Percentiles rank a stretch among this genome's conserved stretches.
Conservation (phyloP, 1,139 yeast genomes). For the Protomyces gravidus region DNA sequence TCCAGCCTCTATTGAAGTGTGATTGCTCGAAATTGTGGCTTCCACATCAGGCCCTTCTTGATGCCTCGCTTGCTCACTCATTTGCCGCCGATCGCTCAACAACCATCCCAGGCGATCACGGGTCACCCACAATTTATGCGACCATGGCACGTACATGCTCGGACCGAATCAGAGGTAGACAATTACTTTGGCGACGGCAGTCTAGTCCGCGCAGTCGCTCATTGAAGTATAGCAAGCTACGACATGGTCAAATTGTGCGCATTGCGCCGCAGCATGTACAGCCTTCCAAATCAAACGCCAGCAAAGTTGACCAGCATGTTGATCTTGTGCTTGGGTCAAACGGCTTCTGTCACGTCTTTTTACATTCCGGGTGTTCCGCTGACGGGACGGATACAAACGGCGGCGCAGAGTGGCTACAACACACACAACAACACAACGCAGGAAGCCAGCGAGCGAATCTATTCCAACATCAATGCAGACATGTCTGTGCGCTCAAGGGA, state of each 20-base stretch:
- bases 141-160: conserved; percentile 89
- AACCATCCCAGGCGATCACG: conserved; percentile 98
- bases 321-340: conserved; percentile 88
- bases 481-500: conserved; percentile 60
- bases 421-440: conserved; percentile 83
- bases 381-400: conserved; percentile 27
- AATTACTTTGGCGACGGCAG: conserved; percentile 83
- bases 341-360: conserved; percentile 89
- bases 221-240: conserved; percentile 84
- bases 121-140: conserved; percentile 98
- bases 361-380: conserved; percentile 47
- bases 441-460: conserved; percentile 92
- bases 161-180: conserved; percentile 66
- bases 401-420: conserved; percentile 43
- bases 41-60: too few species aligned
- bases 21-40: too few species aligned
- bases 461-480: conserved; percentile 78
- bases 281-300: conserved; percentile 80
- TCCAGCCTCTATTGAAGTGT: too few species aligned
- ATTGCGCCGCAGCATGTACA: conserved; percentile 80
- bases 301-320: conserved; percentile 83
- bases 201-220: conserved; percentile 95
- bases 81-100: conserved; percentile 36
- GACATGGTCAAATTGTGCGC: conserved; percentile 77
- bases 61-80: too few species aligned